Evolutionary conservation across 129 eudicot species (phyloP).

Genomic region (Scalesia atractyloides): DNA sequence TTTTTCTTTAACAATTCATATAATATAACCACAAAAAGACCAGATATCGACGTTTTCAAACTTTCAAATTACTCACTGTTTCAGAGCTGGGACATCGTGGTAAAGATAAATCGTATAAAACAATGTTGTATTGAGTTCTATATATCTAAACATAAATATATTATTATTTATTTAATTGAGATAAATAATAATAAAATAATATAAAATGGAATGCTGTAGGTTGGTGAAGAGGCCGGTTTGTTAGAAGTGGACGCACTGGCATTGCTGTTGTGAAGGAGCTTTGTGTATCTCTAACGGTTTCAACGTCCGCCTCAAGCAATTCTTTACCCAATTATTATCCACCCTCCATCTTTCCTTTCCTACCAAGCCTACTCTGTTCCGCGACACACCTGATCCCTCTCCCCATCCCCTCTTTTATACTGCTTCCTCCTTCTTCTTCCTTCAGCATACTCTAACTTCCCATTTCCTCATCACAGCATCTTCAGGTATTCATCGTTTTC

Average conservation of each 20-base stretch:
- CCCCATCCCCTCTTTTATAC: conserved; percentile 31
- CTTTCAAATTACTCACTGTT: not conserved
- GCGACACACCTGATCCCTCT: conserved; percentile 29
- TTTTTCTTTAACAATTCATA: not conserved
- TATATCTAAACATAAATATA: not conserved
- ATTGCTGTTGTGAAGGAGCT: conserved; percentile 36
- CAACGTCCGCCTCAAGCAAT: conserved; percentile 54
- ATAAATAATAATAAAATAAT: not conserved
- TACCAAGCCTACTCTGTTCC: conserved; percentile 28
- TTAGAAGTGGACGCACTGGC: conserved; percentile 54
- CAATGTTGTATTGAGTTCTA: not conserved
- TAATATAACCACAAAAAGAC: conserved; percentile 3
- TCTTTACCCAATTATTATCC: conserved; percentile 25
- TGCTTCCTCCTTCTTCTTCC: conserved; percentile 15
- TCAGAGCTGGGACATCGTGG: conserved; percentile 12
- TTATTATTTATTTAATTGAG: not conserved
- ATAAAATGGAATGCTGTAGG: conserved; percentile 26
- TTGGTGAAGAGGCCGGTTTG: conserved; percentile 49
- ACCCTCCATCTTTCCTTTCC: conserved; percentile 29
- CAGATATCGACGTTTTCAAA: not conserved
- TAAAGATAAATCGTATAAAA: conserved; percentile 6
- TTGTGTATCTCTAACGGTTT: conserved; percentile 51
- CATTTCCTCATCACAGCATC: not conserved
- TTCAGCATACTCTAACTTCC: conserved; percentile 20
- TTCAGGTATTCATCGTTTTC: conserved; percentile 4